Base-by-base conservation (phyloP, 1,284 basidiomycete species). In the Paramarasmius palmivorus region DNA sequence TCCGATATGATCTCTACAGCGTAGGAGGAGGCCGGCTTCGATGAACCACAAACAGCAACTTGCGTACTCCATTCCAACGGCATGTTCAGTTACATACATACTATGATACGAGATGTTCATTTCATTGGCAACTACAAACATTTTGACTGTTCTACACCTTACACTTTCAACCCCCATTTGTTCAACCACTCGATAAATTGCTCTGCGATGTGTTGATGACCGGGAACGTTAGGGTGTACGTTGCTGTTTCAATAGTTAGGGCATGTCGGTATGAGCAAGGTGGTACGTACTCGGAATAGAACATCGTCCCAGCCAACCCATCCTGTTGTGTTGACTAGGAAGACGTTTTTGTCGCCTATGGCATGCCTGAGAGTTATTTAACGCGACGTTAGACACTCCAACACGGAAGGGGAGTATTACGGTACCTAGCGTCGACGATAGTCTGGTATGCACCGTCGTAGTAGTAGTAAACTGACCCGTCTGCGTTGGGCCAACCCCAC, bases 401-500 rank as follows among this genome's bases (percentile, higher is more conserved):
- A 2, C 23, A 32, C 15, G 40, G 14, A 8, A 20, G 17, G n/a
- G 32, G 42, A n/a, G 35, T 35, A 36, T 25, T 4, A 17, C 66
- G 68, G 7, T 49, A 78, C 80, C 75, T 63, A 17, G 66, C 56
- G 9, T 73, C 57, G 0, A 82, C 77, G 36, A 82, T 74, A 5
- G 67, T 61, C 46, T 77, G 61, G 58, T 83, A 82, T 46, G 69
- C 65, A 0, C 77, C 78, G 15, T 70, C 62, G 59, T 80, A 83
- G 61, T 84, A 83, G 48, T 79, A 72, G 29, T 63, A 61, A 44
- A 77, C 65, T 15, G 66, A 68, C 1, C 77, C 80, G 52, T 79
- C 77, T 1, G 78, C 66, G 50, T 68, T 75, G 1, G 81, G 81
- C 81, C 82, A 84, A 15, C 81, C 79, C 78, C 80, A 82, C 77